A percentile compares a stretch with the other conserved stretches of the same genome.
Conservation (phyloP, 768 basidiomycete species). For the Leccinum rimulosum region DNA sequence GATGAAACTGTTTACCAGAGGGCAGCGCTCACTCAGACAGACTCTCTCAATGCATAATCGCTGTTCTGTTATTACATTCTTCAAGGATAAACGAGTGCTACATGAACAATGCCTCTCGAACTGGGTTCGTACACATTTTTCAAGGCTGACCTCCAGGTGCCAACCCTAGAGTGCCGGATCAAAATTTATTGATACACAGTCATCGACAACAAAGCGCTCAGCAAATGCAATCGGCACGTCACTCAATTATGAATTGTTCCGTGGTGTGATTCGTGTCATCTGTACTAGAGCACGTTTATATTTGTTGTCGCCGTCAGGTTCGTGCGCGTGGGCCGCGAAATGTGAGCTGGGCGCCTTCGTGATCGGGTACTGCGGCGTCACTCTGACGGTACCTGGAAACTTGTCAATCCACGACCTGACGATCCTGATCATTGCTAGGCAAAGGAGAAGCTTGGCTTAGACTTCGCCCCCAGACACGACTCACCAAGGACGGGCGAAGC, state of each 20-base stretch:
- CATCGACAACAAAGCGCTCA: not conserved
- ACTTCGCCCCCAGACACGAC: not conserved
- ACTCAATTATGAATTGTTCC: conserved; percentile 17
- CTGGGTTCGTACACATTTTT: not conserved
- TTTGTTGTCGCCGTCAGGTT: conserved; percentile 13
- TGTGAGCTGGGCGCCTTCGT: conserved; percentile 32
- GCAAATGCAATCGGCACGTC: conserved; percentile 19
- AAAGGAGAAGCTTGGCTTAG: no score
- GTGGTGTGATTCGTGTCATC: not conserved
- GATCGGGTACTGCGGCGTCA: conserved; percentile 23
- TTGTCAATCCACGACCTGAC: conserved; percentile 28
- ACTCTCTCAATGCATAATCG: conserved; percentile 13
- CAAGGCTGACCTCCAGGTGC: conserved; percentile 8
- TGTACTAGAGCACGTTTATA: conserved; percentile 13
- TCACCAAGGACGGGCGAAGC: conserved; percentile 26
- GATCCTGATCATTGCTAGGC: conserved; percentile 20
- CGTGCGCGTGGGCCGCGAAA: conserved; percentile 20
- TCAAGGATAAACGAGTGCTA: conserved; percentile 10
- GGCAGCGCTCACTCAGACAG: conserved; percentile 30
- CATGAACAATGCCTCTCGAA: not conserved
- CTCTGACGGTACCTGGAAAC: conserved; percentile 23
- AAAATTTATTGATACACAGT: not conserved
- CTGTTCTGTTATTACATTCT: not conserved
- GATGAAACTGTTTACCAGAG: conserved; percentile 38
- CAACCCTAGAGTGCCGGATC: conserved; percentile 7